Percentiles rank a stretch among this genome's conserved stretches.
These are phyloP conservation scores for Rubia tinctorum DNA, from an alignment of 305 asterid genomes.

Conservation along the genomic window DNA sequence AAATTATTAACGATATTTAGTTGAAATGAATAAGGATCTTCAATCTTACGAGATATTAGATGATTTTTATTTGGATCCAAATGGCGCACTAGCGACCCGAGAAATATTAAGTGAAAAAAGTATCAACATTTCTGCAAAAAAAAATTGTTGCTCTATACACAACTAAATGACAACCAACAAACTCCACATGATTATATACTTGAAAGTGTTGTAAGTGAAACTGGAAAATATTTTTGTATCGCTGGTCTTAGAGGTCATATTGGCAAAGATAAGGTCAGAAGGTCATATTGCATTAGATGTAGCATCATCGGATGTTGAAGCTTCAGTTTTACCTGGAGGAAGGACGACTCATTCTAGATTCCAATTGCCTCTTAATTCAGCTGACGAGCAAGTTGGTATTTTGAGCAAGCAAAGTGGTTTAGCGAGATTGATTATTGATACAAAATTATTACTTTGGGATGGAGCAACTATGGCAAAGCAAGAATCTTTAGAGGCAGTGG, in stretches of 20 bases:
- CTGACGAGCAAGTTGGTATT: rapidly evolving
- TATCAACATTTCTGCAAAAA: neutral
- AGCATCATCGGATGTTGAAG: neutral
- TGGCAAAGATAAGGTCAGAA: neutral
- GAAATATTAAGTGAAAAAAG: neutral
- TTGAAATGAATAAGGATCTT: neutral
- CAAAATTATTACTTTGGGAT: slow-evolving; percentile 1
- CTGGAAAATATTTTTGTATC: neutral
- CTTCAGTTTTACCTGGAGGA: neutral
- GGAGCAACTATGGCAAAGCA: neutral
- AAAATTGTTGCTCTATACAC: neutral
- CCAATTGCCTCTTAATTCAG: neutral
- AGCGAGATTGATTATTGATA: neutral
- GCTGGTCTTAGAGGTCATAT: neutral
- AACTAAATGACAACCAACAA: neutral
- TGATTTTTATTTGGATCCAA: neutral
- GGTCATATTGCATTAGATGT: neutral
- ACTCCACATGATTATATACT: neutral
- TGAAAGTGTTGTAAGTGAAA: neutral
- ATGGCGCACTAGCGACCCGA: neutral
- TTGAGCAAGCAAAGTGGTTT: neutral
- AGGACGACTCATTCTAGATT: slow-evolving; percentile 5
- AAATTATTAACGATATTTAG: neutral
- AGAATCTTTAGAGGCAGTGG: neutral
- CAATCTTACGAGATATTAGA: neutral